Base-by-base conservation (phyloP, 148 eudicot species). In the Euryodendron excelsum region DNA sequence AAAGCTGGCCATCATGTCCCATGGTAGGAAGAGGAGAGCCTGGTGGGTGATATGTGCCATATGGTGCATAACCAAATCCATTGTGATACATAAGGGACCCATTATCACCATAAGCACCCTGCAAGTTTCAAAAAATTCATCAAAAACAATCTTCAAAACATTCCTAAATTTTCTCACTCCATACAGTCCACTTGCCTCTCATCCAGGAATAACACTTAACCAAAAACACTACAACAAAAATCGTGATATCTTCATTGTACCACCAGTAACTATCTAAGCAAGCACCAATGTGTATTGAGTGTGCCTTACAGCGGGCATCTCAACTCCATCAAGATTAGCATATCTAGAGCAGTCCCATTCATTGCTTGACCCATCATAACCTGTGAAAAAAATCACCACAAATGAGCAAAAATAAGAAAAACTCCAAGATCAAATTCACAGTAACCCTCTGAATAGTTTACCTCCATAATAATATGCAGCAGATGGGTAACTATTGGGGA, bases 1-100 rank as follows among this genome's bases (percentile, higher is more conserved):
- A 68, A 15, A 39, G 72, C 72, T 68, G 72, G 15, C 72, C 72
- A 41, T 68, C 72, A 68, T 68, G 31, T 41, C 72, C 72, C 72
- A 68, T 21, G 0, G 72, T 23, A 9, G 72, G 72, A 68, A 68
- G 30, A 21, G 72, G 50, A 15, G 72, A 68, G 20, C 31, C 44
- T 31, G 72, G 41, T 4, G 72, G 52, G 33, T 39, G 33, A 41
- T 68, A 68, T 9, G 72, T 28, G 30, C 72, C 50, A 67, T 68
- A 68, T 0, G 72, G 47, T n/a, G 72, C 21, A 65, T 65, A 41
- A 1, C 31, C 48, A n/a, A 39, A 68, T 31, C 52, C 72, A 68
- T 41, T 21, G 52, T 50, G 18, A 50, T 68, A 68, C 72, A 68
- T 41, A 68, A 41, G 44, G 0, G 72, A 45, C 37, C 74, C 74